Percentiles rank a stretch among this genome's conserved stretches.
These are phyloP conservation scores for Sergeia podlipaevii DNA, from an alignment of 208 protist species.

Conservation along the genomic window DNA sequence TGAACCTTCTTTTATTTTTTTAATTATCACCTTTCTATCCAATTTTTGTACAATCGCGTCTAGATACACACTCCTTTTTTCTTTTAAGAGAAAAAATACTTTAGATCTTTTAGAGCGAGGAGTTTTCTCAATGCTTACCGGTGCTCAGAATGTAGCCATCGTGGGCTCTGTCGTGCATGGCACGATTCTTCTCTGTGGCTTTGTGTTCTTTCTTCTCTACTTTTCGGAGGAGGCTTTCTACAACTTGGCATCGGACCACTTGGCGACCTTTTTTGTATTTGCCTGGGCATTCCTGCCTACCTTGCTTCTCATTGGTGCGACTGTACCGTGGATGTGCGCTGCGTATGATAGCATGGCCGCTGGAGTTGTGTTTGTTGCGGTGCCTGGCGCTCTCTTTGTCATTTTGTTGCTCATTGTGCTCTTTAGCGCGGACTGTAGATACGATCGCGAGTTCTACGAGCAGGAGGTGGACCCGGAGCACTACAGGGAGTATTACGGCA, in stretches of 20 bases:
- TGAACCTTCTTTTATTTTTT: not conserved
- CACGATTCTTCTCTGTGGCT: conserved; percentile 23
- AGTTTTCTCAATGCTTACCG: too few relatives aligned
- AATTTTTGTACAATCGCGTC: too few relatives aligned
- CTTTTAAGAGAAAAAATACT: too few relatives aligned
- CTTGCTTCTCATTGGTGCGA: conserved; percentile 35
- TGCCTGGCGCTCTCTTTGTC: conserved; percentile 36
- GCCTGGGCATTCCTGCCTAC: conserved; percentile 41
- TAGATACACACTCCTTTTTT: too few relatives aligned
- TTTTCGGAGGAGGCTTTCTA: conserved; percentile 17
- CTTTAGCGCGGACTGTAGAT: too few relatives aligned
- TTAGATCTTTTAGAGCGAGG: too few relatives aligned
- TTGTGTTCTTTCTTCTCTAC: conserved; percentile 29
- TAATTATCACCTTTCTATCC: not conserved
- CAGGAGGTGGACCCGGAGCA: too few relatives aligned
- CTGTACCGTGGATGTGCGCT: conserved; percentile 44
- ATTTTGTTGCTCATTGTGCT: conserved; percentile 25
- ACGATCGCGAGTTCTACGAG: too few relatives aligned
- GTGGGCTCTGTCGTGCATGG: conserved; percentile 45
- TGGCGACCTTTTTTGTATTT: conserved; percentile 39
- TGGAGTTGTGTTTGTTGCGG: conserved; percentile 32
- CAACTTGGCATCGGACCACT: conserved; percentile 11
- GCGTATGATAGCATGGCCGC: conserved; percentile 26
- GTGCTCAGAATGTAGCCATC: conserved; percentile 48
- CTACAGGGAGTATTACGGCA: too few relatives aligned